Base-by-base conservation (phyloP, 2,329 filamentous ascomycete genomes). In the Clarireedia paspali region DNA sequence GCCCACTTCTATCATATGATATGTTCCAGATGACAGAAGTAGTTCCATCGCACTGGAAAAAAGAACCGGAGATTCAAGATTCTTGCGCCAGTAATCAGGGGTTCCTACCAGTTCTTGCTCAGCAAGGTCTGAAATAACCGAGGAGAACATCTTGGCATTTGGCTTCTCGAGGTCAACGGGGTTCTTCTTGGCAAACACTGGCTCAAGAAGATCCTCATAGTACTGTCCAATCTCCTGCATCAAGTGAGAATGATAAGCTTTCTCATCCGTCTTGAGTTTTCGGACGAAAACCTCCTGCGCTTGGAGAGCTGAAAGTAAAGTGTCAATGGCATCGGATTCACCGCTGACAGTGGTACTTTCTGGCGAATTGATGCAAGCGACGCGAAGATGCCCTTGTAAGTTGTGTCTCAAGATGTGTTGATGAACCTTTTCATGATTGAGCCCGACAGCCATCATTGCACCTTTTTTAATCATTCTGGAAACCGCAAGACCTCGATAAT, bases 401-500 rank as follows among this genome's bases (percentile, higher is more conserved):
- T 45, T 34, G 10, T 48, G 30, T 9, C 26, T 58, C 49, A 39
- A 59, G 42, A 9, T 27, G 3, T 26, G 53, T 17, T 23, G 46
- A 38, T 15, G 6, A 10, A 7, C 54, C 24, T 34, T 30, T 40
- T 57, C 55, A 26, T 59, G 9, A 38, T 34, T 26, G 26, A 61
- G 50, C 23, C 57, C 61, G n/a, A 59, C 61, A 42, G 61, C 61
- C 23, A 59, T 27, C 62, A 59, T 62, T 9, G 56, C 53, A 6
- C 59, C 79, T 4, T 66, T 47, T n/a, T 12, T 20, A 10, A 38
- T 42, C 5, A 24, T 14, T 9, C 46, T 51, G 27, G 47, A 24
- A 5, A 57, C 56, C 2, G 36, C 51, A n/a, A 54, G 45, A 17
- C 60, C 60, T 47, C 70, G 57, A 58, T 66, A 62, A 60, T 80